These are phyloP conservation scores for Pseudotsuga menziesii DNA, from an alignment of 75 land plant species.

Conservation along the genomic window DNA sequence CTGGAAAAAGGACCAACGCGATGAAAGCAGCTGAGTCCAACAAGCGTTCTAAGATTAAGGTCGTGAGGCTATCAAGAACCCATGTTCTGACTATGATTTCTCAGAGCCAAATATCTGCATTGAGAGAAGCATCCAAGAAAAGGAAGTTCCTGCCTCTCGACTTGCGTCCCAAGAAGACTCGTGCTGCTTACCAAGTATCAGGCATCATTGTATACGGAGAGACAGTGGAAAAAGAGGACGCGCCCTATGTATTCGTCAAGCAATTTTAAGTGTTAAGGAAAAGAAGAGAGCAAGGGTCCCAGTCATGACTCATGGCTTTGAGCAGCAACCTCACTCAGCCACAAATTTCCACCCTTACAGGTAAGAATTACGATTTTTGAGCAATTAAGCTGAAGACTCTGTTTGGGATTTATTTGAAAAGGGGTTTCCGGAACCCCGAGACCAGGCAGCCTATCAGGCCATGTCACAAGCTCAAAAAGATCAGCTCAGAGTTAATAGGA, in stretches of 20 bases:
- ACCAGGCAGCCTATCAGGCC: neutral
- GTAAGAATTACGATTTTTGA: neutral
- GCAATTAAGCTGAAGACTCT: neutral
- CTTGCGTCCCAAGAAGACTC: neutral
- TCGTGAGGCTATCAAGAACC: constrained; percentile 47
- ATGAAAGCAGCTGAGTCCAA: constrained; percentile 37
- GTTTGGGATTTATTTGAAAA: neutral
- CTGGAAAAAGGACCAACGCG: too few species aligned
- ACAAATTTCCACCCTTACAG: neutral
- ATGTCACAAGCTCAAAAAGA: neutral
- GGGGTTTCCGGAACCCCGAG: neutral
- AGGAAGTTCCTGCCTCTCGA: constrained; percentile 17
- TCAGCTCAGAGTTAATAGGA: too few species aligned
- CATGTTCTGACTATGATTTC: constrained; percentile 52
- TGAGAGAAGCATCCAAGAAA: constrained; percentile 45
- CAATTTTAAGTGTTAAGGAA: too few species aligned
- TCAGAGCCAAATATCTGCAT: constrained; percentile 43
- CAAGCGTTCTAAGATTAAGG: constrained; percentile 64
- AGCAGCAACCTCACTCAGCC: neutral
- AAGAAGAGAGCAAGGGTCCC: too few species aligned
- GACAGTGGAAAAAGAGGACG: neutral
- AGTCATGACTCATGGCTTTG: too few species aligned
- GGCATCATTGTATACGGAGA: neutral
- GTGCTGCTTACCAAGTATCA: neutral
- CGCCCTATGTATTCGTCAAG: too few species aligned